Conservation (phyloP, 768 basidiomycete species). For the Paxillus involutus region DNA sequence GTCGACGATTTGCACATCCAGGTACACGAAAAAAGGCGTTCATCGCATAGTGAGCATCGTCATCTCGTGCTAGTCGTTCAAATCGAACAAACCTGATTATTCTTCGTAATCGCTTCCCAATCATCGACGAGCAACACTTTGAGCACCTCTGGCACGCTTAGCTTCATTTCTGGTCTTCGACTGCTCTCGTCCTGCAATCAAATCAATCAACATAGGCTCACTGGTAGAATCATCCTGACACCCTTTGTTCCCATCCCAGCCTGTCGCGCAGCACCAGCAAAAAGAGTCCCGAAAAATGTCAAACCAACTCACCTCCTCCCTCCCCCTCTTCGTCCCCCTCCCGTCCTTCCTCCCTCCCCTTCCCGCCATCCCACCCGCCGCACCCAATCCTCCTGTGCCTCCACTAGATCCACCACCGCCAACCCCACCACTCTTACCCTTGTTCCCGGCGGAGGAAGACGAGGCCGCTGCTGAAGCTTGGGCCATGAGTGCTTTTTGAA, state of each 20-base stretch:
- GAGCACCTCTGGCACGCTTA: slow-evolving; percentile 86
- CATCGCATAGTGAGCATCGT: not conserved
- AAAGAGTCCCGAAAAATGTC: not conserved
- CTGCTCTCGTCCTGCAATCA: slow-evolving; percentile 64
- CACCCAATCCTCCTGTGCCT: slow-evolving; percentile 26
- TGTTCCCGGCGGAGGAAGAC: slow-evolving; percentile 31
- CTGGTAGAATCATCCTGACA: too few relatives aligned
- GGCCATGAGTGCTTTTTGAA: slow-evolving; percentile 67
- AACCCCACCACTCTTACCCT: slow-evolving; percentile 19
- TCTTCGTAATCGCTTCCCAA: slow-evolving; percentile 97
- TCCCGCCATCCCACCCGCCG: slow-evolving; percentile 25
- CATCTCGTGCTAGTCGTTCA: not conserved
- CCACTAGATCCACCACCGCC: slow-evolving; percentile 27
- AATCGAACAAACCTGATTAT: slow-evolving; percentile 64
- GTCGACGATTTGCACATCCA: too few relatives aligned
- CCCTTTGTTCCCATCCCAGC: too few relatives aligned
- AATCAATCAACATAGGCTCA: not conserved
- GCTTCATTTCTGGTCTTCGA: slow-evolving; percentile 86
- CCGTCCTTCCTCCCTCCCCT: slow-evolving; percentile 55
- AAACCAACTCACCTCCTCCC: slow-evolving; percentile 64
- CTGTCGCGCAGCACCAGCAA: too few relatives aligned
- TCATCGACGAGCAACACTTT: slow-evolving; percentile 92
- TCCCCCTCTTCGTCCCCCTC: slow-evolving; percentile 64
- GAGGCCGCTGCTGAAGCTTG: slow-evolving; percentile 44
- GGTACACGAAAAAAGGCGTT: not conserved